Base-by-base conservation (phyloP, 2,329 filamentous ascomycete genomes). In the Talaromyces islandicus region DNA sequence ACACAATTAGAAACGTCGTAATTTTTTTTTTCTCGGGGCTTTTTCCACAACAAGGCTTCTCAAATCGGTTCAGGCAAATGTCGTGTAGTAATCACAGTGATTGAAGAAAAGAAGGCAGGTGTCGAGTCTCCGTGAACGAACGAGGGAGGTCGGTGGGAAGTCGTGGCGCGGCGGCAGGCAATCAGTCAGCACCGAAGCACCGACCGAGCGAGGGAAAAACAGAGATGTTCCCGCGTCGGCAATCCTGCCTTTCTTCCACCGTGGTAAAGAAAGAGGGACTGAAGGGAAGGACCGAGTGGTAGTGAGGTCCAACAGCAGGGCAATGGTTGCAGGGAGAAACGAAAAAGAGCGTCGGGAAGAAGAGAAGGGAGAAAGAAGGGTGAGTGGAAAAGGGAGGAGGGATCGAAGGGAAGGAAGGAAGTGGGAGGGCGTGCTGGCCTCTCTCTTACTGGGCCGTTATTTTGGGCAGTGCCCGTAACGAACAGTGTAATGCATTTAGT, bases 121-220 rank as follows among this genome's bases (percentile, higher is more conserved):
- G 62, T 54, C 30, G 58, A 58, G 68, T 69, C 66, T 69, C 66
- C 64, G 66, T 62, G 66, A 70, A 69, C 67, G 68, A 70, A 61
- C 63, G 68, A 68, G 65, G 63, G 66, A 66, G 64, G 62, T 38
- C 57, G 63, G 51, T 51, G 53, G 53, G 58, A 63, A 64, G 68
- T 70, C 68, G 67, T 66, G 48, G 7, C 14, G 14, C 27, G 48
- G 24, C 48, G 48, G 19, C 48, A 52, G 48, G 48, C 48, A 29
- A 25, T 7, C 17, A 21, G 48, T 25, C 48, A 51, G 48, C 21
- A 51, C 48, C 25, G 21, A 43, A 43, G 41, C 41, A 43, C 41
- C 43, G 19, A 46, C 43, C n/a, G 19, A 46, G 19, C 43, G 24
- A 25, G 19, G 10, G 25, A n/a, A 51, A 52, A 29, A 7, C 48